Evolutionary conservation across 106 monocot species (phyloP), one percentile per base, ranked within the genome.

Genomic region (Dendrobium chrysotoxum): DNA sequence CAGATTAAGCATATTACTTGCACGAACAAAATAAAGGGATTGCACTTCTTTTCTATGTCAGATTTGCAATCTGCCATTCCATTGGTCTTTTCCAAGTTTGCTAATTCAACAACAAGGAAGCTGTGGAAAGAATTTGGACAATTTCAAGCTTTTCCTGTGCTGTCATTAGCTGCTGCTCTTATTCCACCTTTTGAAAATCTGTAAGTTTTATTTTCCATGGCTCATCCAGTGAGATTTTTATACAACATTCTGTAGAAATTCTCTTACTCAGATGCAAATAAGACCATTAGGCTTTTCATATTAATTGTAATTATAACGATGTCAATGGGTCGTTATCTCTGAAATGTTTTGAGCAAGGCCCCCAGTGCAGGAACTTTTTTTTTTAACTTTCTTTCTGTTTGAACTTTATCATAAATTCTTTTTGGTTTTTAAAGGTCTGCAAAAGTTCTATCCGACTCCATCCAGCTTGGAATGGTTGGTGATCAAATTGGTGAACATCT

Each of bases 181-280:
- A 41, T 92, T 40, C 92, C 95, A 35, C 92, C 94, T 64, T 82
- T 92, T 84, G 92, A 92, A 46, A 89, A 88, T 79, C 55, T 87
- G 98, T 98, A 86, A 89, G 89, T 77, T n/a, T 38, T 45, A 26
- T 72, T 76, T 57, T 65, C 28, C 30, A 18, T 30, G 35, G 7
- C 3, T 65, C 18, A 54, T 82, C 4, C 25, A 0, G 4, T 72
- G 40, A 55, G 35, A 77, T 78, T 70, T 82, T 6, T 38, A 26
- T 13, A 21, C n/a, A 74, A 21, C 5, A 40, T 42, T 23, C 74
- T 42, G 13, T 23, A 74, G 40, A 6, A 72, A 3, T 74, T 21
- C 74, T 74, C 38, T 39, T 25, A 70, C 74, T 74, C 23, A 38
- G 4, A 42, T 31, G 41, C 28, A 70, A 42, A 42, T 42, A 20